Evolutionary conservation across 1,139 yeast genomes (phyloP), one percentile per base, ranked within the genome.

Genomic region (Hemisphaericaspora xylanilytica): DNA sequence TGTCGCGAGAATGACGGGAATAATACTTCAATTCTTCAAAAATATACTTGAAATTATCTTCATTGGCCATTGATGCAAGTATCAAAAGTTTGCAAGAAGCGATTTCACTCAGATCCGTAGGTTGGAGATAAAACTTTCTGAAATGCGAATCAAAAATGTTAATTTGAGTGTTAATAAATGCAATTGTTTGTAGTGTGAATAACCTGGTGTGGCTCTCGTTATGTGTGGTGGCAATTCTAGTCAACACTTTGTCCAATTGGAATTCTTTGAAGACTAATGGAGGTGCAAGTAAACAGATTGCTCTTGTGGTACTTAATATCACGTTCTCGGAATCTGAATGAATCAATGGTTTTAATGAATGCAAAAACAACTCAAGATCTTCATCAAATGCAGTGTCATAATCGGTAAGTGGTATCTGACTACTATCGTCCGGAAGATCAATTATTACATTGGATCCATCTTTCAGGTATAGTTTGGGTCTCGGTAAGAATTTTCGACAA

Each of bases 291-390:
- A 74, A 73, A 37, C 68, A 62, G 40, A 75, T 65, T 1, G 85
- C 76, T 43, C 78, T 74, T 2, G 81, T 69, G 2, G 78, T 70
- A 10, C 86, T 76, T n/a, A 86, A 49, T 3, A 85, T 64, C 1
- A 86, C 87, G 17, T 75, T 69, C n/a, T 78, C 80, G 34, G 84
- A 80, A 10, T 70, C 59, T 22, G 80, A 68, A 46, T 64, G 70
- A 8, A 75, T 63, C 30, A 85, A 59, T 1, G 64, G 58, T 36
- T 59, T 60, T 28, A 80, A 49, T 0, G 79, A 56, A 3, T 67
- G 59, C 11, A 86, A 57, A 30, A 86, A 77, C 9, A 78, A 58
- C 33, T 68, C 58, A 36, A 83, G 56, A 52, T 87, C 95, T 0
- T 69, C 58, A 50, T 85, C 85, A 46, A 71, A 61, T 3, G 61